Evolutionary conservation across 805 yeast species (phyloP), one percentile per base, ranked within the genome.

Genomic region (Metschnikowia aberdeeniae): DNA sequence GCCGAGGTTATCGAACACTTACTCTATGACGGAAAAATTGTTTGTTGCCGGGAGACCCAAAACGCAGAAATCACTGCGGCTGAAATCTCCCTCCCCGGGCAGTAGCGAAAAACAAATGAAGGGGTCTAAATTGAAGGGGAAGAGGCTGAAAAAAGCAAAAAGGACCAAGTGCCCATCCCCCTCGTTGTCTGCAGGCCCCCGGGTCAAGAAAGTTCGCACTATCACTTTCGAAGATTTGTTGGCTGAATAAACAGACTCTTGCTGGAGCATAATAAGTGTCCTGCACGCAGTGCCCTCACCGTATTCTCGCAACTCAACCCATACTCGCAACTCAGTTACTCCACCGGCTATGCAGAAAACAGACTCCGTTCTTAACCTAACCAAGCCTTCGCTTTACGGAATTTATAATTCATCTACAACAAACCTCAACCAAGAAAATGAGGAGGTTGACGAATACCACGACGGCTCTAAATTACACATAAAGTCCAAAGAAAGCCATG

Each of bases 301-400:
- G 27, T 12, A 22, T 20, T 20, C 34, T 19, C 31, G 26, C 40
- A 29, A 37, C 28, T 9, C 26, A 29, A 28, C 33, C 34, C 11
- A 12, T 12, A 13, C 3, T 19, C 19, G 12, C 34, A 19, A 14
- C 5, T 13, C 27, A 37, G 40, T 33, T 37, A 22, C 34, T 20
- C 34, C 9, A 11, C 7, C 46, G 17, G 34, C 12, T 14, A 52
- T 55, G 59, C 52, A 55, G 42, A 52, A 50, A 37, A 53, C 57
- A 2, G 59, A 55, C 44, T 74, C 80, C 17, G 68, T 75, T 14
- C 55, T 70, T 51, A 75, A 72, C 49, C 62, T 78, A 50, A 77
- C 81, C 28, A 73, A 70, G 52, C 79, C 82, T 6, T 67, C 76
- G 5, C 62, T 79, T 42, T 78, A 72, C 54, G 74, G 77, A 1